Evolutionary conservation across 345 rosid genomes (phyloP).

Genomic region (Arabidopsis thaliana): TAIR10.1 NC_003076.8:4945001-4945500

Average conservation of each 20-base stretch:
- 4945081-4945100: constrained; percentile 48
- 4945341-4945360: not conserved
- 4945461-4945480: constrained; percentile 38
- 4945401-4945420: constrained; percentile 1
- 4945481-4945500: not conserved
- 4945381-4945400: not conserved
- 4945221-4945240: not conserved
- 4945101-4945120: not conserved
- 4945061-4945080: constrained; percentile 66
- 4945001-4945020: constrained; percentile 47
- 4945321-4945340: constrained; percentile 11
- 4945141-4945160: not conserved
- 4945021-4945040: constrained; percentile 53
- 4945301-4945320: constrained; percentile 20
- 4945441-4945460: constrained; percentile 46
- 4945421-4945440: constrained; percentile 33
- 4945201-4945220: not conserved
- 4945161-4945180: not conserved
- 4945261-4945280: not conserved
- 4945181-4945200: not conserved
- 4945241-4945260: not conserved
- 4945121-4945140: not conserved
- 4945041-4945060: constrained; percentile 66
- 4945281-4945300: constrained; percentile 37
- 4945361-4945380: not conserved